Percentiles rank a stretch among this genome's conserved stretches.
Conservation (phyloP, 495 filamentous ascomycete genomes). For the Friedmanniomyces simplex region DNA sequence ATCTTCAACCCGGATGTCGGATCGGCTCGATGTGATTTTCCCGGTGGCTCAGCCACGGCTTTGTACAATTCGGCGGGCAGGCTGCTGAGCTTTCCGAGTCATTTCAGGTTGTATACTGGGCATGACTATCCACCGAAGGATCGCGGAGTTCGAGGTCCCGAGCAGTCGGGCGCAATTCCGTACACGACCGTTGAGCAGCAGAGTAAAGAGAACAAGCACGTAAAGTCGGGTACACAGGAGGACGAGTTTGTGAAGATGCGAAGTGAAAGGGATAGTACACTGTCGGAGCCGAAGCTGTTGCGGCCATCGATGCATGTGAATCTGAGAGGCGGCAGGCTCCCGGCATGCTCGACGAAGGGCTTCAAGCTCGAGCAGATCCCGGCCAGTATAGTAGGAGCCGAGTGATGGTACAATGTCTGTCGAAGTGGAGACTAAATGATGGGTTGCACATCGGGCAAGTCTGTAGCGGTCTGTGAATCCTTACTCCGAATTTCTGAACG, state of each 20-base stretch:
- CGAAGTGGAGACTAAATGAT: too few species aligned
- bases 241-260: constrained; percentile 42
- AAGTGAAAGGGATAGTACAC: constrained; percentile 35
- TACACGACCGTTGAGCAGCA: constrained; percentile 45
- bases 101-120: constrained; percentile 34
- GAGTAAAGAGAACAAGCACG: constrained; percentile 41
- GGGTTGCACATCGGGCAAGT: too few species aligned
- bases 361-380: background rate
- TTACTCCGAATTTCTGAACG: too few species aligned
- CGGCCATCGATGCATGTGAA: constrained; percentile 51
- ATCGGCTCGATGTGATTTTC: constrained; percentile 51
- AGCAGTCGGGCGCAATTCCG: constrained; percentile 26
- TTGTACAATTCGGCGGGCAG: constrained; percentile 39
- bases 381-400: constrained; percentile 29
- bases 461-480: too few species aligned
- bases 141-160: background rate
- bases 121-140: constrained; percentile 38
- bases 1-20: constrained; percentile 51
- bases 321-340: constrained; percentile 42
- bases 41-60: constrained; percentile 39
- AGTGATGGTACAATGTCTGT: too few species aligned
- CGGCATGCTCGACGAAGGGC: background rate
- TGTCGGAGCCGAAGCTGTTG: constrained; percentile 43
- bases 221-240: constrained; percentile 33
- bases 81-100: constrained; percentile 37